Percentiles rank a stretch among this genome's conserved stretches.
These are phyloP conservation scores for Sesbania bispinosa DNA, from an alignment of 306 rosid genomes.

Conservation along the genomic window DNA sequence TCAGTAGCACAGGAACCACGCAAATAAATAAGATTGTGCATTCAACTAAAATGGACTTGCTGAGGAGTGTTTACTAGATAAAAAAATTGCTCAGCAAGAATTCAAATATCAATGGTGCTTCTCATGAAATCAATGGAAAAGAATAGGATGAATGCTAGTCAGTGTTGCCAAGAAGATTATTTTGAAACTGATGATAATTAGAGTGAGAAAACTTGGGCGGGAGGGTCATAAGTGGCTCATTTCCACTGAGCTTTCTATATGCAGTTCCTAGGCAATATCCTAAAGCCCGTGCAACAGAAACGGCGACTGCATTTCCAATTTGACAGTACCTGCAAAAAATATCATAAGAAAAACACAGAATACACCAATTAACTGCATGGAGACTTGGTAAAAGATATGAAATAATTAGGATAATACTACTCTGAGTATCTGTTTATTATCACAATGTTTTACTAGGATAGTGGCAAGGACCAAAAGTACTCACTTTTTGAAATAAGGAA, in stretches of 20 bases:
- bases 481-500: neutral
- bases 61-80: neutral
- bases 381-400: neutral
- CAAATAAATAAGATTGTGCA: slow-evolving; percentile 6
- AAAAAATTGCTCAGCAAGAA: slow-evolving; percentile 10
- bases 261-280: slow-evolving; percentile 83
- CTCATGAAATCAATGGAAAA: neutral
- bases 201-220: slow-evolving; percentile 79
- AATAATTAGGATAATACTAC: too few species aligned
- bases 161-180: slow-evolving; percentile 16
- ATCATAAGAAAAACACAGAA: neutral
- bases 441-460: too few species aligned
- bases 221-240: slow-evolving; percentile 57
- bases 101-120: neutral
- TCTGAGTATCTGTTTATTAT: too few species aligned
- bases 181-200: slow-evolving; percentile 48
- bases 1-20: neutral
- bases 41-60: neutral
- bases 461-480: neutral
- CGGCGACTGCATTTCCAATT: slow-evolving; percentile 87
- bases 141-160: slow-evolving; percentile 27
- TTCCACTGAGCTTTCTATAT: slow-evolving; percentile 41
- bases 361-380: neutral
- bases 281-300: slow-evolving; percentile 68
- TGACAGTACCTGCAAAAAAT: slow-evolving; percentile 68